A percentile compares a stretch with the other conserved stretches of the same genome.
Evolutionary conservation across 805 yeast species (phyloP).

Genomic region (Komagataella kurtzmanii): DNA sequence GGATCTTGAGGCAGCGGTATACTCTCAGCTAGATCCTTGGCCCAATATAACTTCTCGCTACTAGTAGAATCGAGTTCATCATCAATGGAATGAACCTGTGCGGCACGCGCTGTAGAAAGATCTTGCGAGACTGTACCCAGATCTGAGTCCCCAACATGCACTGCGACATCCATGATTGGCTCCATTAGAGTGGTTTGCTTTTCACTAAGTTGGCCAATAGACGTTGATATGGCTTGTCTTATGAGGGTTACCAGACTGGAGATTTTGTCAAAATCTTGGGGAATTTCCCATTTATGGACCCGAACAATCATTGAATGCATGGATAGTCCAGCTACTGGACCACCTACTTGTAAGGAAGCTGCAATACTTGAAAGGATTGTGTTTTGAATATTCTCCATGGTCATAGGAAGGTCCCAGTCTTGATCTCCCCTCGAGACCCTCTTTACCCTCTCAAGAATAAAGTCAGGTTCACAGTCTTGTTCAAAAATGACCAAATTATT

Average conservation of each 20-base stretch:
- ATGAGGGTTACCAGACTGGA: constrained; percentile 27
- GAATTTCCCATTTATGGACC: constrained; percentile 37
- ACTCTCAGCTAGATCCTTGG: constrained; percentile 39
- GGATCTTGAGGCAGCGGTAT: constrained; percentile 70
- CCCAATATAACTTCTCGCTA: constrained; percentile 28
- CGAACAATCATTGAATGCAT: constrained; percentile 48
- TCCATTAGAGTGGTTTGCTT: constrained; percentile 49
- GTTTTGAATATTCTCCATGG: constrained; percentile 37
- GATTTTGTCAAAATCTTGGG: constrained; percentile 27
- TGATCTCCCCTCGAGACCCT: constrained; percentile 13
- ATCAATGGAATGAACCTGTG: constrained; percentile 56
- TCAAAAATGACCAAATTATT: constrained; percentile 33
- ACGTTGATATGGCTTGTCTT: constrained; percentile 28
- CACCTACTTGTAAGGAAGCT: constrained; percentile 57
- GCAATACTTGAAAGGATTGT: constrained; percentile 43
- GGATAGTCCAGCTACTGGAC: constrained; percentile 40
- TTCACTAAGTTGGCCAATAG: constrained; percentile 16
- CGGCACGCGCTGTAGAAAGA: constrained; percentile 65
- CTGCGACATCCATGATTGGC: constrained; percentile 72
- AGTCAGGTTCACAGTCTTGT: constrained; percentile 10
- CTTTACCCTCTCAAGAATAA: constrained; percentile 9
- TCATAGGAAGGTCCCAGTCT: constrained; percentile 34
- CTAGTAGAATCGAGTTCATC: constrained; percentile 29
- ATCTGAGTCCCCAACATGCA: constrained; percentile 55
- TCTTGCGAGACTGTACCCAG: constrained; percentile 82